phyloP scores from a whole-genome alignment of 2,329 filamentous ascomycete species.

The Acrocalymma vagum region DNA sequence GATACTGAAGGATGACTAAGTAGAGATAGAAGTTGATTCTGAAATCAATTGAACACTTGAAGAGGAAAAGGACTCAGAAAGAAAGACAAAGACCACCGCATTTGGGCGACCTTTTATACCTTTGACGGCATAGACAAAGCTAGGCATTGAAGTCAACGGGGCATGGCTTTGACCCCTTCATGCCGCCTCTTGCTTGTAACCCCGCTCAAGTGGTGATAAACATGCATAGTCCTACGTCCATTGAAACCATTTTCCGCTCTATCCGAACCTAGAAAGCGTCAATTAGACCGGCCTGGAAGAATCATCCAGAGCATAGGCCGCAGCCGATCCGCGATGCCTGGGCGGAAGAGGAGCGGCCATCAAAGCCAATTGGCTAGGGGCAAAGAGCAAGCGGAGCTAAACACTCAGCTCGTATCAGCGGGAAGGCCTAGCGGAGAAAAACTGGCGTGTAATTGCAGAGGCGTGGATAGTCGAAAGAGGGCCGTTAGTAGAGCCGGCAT shows the following conservation, averaged over 20 bases:
- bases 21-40: conserved; percentile 22
- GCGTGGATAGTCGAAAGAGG: conserved; percentile 32
- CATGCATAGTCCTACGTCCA: conserved; percentile 49
- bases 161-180: conserved; percentile 45
- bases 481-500: conserved; percentile 34
- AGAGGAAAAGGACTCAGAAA: conserved; percentile 41
- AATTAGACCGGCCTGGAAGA: conserved; percentile 45
- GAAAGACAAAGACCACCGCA: conserved; percentile 20
- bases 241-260: conserved; percentile 44
- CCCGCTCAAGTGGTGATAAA: conserved; percentile 50
- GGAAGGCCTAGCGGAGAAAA: conserved; percentile 34
- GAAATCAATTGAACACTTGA: conserved; percentile 20
- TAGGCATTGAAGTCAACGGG: conserved; percentile 35
- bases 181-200: conserved; percentile 41
- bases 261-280: conserved; percentile 43
- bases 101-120: conserved; percentile 48
- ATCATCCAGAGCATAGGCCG: conserved; percentile 34
- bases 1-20: conserved; percentile 18
- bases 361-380: conserved; percentile 41
- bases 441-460: conserved; percentile 41
- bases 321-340: conserved; percentile 46
- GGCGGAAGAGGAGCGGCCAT: conserved; percentile 30
- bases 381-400: conserved; percentile 31
- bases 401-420: conserved; percentile 40
- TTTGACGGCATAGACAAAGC: conserved; percentile 24